Base-by-base conservation (phyloP, 768 basidiomycete genomes). In the Phanerochaete carnosa region DNA sequence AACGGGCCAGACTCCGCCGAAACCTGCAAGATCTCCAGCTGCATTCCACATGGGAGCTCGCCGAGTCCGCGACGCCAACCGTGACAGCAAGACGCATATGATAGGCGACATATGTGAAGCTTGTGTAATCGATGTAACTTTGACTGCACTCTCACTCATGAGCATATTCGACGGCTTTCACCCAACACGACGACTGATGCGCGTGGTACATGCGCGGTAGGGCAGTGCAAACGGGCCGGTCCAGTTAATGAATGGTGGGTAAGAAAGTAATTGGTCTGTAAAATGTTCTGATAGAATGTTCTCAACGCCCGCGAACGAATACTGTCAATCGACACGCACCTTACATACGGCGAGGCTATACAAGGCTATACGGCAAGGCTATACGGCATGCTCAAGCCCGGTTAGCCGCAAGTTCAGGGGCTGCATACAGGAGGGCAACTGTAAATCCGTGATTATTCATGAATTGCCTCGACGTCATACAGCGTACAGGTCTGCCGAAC, bases 221-320 rank as follows among this genome's bases (percentile, higher is more conserved):
- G n/a, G 47, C 57, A 49, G 57, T 58, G 57, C 16, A 33, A 49
- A 51, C 57, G 57, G 57, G 26, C 57, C 57, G 57, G 35, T 33
- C 32, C 22, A 28, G 28, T 55, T 55, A 37, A 55, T 55, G 33
- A 55, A 22, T 4, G 51, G 51, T 52, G 51, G 51, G 51, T 52
- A 52, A 52, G 29, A 52, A 19, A 52, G 30, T 32, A 19, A 52
- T 23, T 33, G n/a, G 30, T 52, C 51, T 52, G 16, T 22, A 32
- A 33, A 22, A 33, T 6, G 33, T 23, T 55, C 54, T 55, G 54
- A 55, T 55, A 55, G 54, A 55, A 55, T 37, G 26, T 55, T 55
- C 54, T 55, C 54, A 55, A 43, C 28, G 32, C 23, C 6, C 54
- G 43, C 33, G 54, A 55, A 23, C 26, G 6, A 25, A n/a, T 13